Conservation (phyloP, 75 land plant species). For the Pseudotsuga menziesii region DNA sequence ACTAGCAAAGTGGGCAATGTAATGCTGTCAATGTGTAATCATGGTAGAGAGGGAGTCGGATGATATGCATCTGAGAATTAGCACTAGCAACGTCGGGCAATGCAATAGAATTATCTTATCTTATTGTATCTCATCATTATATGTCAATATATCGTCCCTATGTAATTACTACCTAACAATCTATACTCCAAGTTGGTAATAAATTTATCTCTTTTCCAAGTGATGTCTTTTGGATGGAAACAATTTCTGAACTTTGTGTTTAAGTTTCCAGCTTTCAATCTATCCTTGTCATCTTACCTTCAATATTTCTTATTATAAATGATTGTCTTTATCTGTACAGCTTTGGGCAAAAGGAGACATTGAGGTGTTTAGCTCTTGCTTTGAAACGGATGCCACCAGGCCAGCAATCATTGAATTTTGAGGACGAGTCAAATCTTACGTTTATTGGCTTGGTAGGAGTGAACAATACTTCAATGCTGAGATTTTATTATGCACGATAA, state of each 20-base stretch:
- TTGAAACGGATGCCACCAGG: slow-evolving; percentile 73
- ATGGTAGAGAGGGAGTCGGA: too few species aligned
- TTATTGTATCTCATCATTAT: too few species aligned
- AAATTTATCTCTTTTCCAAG: not conserved
- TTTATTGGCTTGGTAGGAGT: slow-evolving; percentile 91
- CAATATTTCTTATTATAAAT: not conserved
- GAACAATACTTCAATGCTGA: slow-evolving; percentile 1
- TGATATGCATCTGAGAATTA: too few species aligned
- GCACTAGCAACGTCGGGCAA: too few species aligned
- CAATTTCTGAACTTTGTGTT: not conserved
- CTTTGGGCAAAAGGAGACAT: slow-evolving; percentile 81
- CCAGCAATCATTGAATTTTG: slow-evolving; percentile 61
- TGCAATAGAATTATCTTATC: too few species aligned
- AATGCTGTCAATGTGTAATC: not conserved
- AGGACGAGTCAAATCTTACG: slow-evolving; percentile 84
- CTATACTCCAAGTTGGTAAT: too few species aligned
- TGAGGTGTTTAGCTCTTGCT: slow-evolving; percentile 93
- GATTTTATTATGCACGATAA: not conserved
- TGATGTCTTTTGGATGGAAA: not conserved
- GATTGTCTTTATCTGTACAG: slow-evolving; percentile 29
- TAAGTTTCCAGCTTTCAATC: not conserved
- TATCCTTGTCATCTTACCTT: not conserved
- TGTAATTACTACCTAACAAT: too few species aligned
- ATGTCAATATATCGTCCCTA: too few species aligned
- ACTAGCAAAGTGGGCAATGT: not conserved